phyloP scores from a whole-genome alignment of 208 protist species.

The Wallacemonas sp. region DNA sequence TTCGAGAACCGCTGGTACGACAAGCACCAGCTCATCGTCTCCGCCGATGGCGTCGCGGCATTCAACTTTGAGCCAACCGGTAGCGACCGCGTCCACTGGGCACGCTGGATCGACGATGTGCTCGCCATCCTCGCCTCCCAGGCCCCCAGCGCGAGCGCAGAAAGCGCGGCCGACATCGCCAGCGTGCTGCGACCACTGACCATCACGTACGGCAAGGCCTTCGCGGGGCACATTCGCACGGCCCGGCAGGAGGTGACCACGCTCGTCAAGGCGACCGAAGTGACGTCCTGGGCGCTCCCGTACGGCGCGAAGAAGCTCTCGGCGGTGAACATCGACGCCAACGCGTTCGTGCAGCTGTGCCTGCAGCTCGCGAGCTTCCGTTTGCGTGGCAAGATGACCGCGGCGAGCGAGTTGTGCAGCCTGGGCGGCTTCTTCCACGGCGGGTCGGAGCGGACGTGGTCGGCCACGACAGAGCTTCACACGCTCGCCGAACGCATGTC shows the following conservation, averaged over 20 bases:
- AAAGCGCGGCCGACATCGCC: constrained; percentile 19
- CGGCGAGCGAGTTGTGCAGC: constrained; percentile 66
- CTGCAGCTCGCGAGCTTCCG: constrained; percentile 85
- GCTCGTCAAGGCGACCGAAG: constrained; percentile 64
- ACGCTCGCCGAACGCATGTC: constrained; percentile 52
- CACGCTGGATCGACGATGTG: constrained; percentile 77
- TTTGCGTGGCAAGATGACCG: constrained; percentile 65
- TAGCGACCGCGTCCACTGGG: constrained; percentile 84
- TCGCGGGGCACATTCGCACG: constrained; percentile 74
- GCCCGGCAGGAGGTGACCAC: constrained; percentile 65
- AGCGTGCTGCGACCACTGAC: constrained; percentile 54
- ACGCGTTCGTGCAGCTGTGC: constrained; percentile 88
- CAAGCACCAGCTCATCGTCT: constrained; percentile 92
- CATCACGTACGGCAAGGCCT: constrained; percentile 84
- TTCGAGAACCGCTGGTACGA: constrained; percentile 93
- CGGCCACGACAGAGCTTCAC: constrained; percentile 63
- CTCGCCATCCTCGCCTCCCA: constrained; percentile 28
- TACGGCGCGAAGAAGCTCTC: constrained; percentile 51
- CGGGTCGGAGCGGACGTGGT: constrained; percentile 78
- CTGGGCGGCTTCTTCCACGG: constrained; percentile 84
- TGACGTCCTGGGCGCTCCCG: constrained; percentile 55
- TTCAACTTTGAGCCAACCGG: constrained; percentile 88
- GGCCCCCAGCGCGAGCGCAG: constrained; percentile 19
- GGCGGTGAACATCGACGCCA: constrained; percentile 44
- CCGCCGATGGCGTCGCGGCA: constrained; percentile 75